Base-by-base conservation (phyloP, 2,329 filamentous ascomycete genomes). In the Capronia americana region DNA sequence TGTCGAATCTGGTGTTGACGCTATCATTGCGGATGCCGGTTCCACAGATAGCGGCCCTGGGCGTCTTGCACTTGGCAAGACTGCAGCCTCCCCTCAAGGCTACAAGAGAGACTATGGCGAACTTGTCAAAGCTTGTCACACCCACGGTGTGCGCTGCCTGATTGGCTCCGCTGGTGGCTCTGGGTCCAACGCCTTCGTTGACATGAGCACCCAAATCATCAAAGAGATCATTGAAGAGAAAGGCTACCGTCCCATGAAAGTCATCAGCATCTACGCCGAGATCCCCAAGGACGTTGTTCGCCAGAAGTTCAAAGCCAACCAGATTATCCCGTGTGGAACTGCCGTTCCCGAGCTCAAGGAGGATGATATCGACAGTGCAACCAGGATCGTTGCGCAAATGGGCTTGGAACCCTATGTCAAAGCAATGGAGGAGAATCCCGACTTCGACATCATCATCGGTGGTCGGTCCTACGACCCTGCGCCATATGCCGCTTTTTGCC, bases 391-490 rank as follows among this genome's bases (percentile, higher is more conserved):
- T 1, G 78, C 79, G 1, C 82, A 84, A 61, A 82, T 82, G 73
- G 82, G 81, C 0, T 73, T 78, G 0, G 82, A 84, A 51, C 80
- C 82, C 0, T 82, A 80, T 34, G 24, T 81, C 0, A 72, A 78
- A 17, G 81, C 79, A 4, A 80, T 83, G 79, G 67, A 72, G 4
- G 73, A 75, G 0, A 68, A 79, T 5, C 79, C 80, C 0, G 78
- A 82, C 83, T 82, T 0, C 68, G 79, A 83, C 64, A 74, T 86
- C 60, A 77, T 86, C 11, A 74, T 84, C 1, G 83, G 79, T 0
- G 84, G 84, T 0, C 73, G 79, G 1, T 74, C 74, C 4, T 81
- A 81, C 63, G 80, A 82, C 62, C 80, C 80, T 0, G 72, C 77
- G 0, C 80, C 80, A 0, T 82, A 77, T 69, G 77, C 76, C 1